phyloP scores from a whole-genome alignment of 768 basidiomycete species.

The Phanerochaete sordida region DNA sequence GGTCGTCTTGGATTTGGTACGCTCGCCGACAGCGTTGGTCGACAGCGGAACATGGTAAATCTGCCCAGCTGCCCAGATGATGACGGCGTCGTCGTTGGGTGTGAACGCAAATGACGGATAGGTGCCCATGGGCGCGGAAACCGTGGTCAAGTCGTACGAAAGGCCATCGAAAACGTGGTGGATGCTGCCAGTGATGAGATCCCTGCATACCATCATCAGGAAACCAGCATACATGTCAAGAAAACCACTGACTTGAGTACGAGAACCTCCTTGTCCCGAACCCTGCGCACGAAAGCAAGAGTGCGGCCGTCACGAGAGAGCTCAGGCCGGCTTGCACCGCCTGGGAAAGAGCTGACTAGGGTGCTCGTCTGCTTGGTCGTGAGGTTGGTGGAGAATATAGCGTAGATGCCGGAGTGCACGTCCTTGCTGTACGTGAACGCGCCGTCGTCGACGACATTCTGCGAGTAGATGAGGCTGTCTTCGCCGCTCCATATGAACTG shows the following conservation, averaged over 20 bases:
- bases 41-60: conserved; percentile 60
- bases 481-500: conserved; percentile 61
- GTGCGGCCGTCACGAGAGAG: conserved; percentile 66
- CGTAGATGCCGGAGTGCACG: conserved; percentile 66
- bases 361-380: conserved; percentile 49
- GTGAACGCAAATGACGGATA: conserved; percentile 76
- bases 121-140: conserved; percentile 77
- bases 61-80: conserved; percentile 75
- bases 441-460: conserved; percentile 54
- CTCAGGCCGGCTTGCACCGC: conserved; percentile 72
- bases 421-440: conserved; percentile 67
- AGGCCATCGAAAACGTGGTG: conserved; percentile 66
- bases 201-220: conserved; percentile 36
- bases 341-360: conserved; percentile 55
- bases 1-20: conserved; percentile 31
- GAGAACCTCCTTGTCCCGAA: conserved; percentile 68
- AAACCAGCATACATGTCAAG: conserved; percentile 1
- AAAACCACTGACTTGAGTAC: conserved; percentile 54
- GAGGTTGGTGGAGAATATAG: conserved; percentile 65
- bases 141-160: conserved; percentile 57
- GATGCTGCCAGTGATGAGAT: conserved; percentile 61
- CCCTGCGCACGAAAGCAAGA: conserved; percentile 70
- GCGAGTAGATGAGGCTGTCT: conserved; percentile 60
- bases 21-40: conserved; percentile 51
- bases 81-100: conserved; percentile 51